Conservation (phyloP, 2,329 filamentous ascomycete genomes). For the Monilinia aucupariae region DNA sequence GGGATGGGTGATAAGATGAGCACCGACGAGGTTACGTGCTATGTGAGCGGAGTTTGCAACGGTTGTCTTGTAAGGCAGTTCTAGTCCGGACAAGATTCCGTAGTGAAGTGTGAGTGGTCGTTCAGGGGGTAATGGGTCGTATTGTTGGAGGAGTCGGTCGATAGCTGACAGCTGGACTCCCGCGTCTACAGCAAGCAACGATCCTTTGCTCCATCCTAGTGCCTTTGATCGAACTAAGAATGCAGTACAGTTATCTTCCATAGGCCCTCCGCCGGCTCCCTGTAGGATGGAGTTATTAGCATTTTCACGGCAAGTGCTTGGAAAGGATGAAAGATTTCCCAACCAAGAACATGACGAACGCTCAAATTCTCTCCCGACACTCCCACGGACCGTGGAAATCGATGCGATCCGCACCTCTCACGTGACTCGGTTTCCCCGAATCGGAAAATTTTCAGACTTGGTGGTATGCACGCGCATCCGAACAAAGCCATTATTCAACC, state of each 20-base stretch:
- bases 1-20: conserved; percentile 92
- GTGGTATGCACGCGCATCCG: not conserved
- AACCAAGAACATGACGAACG: not conserved
- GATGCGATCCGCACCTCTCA: not conserved
- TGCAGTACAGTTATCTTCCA: conserved; percentile 80
- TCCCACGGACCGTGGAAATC: no score
- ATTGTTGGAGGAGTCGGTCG: conserved; percentile 58
- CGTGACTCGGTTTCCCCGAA: not conserved
- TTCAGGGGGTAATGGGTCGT: conserved; percentile 40
- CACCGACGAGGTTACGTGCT: conserved; percentile 72
- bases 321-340: conserved; percentile 28
- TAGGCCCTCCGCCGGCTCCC: conserved; percentile 86
- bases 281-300: conserved; percentile 37
- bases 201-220: conserved; percentile 74
- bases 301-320: not conserved
- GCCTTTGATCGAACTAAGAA: conserved; percentile 79
- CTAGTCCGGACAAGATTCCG: conserved; percentile 76
- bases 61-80: conserved; percentile 60
- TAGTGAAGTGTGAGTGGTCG: conserved; percentile 52
- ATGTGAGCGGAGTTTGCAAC: conserved; percentile 77
- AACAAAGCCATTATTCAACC: conserved; percentile 3
- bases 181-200: conserved; percentile 86
- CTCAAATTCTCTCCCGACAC: not conserved
- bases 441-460: not conserved
- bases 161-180: conserved; percentile 86